These are phyloP conservation scores for Colletotrichum endophyticum DNA, from an alignment of 2,329 filamentous ascomycete genomes.

Conservation along the genomic window DNA sequence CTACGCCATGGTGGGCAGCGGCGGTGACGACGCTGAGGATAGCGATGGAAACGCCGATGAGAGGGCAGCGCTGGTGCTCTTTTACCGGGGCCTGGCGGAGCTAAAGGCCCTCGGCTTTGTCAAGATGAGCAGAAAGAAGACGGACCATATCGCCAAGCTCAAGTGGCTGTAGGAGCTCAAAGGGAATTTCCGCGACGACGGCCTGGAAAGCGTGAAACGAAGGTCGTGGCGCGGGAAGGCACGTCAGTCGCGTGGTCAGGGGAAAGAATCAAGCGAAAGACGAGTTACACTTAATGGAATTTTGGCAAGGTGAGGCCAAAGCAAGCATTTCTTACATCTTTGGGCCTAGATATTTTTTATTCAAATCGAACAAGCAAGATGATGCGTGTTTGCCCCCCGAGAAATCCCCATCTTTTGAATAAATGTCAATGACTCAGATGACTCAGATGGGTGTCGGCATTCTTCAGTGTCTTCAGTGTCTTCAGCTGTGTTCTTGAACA, in stretches of 20 bases:
- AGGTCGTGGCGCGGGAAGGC: neutral
- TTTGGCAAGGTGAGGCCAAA: neutral
- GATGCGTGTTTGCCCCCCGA: neutral
- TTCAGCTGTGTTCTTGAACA: neutral
- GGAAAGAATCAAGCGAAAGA: neutral
- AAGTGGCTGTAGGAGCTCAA: constrained; percentile 66
- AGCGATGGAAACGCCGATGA: constrained; percentile 52
- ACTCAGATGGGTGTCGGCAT: neutral
- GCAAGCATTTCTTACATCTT: neutral
- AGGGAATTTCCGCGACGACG: neutral
- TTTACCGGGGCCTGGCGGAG: constrained; percentile 87
- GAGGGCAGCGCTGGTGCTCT: constrained; percentile 70
- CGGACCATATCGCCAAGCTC: constrained; percentile 90
- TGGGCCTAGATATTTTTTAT: neutral
- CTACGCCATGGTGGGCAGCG: constrained; percentile 62
- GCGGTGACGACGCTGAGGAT: constrained; percentile 37
- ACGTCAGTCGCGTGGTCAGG: neutral
- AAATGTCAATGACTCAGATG: neutral
- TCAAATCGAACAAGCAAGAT: neutral
- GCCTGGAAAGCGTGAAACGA: neutral
- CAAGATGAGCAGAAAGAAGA: constrained; percentile 88
- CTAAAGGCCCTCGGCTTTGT: constrained; percentile 85
- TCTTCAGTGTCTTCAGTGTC: neutral
- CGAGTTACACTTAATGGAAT: neutral
- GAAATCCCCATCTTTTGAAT: neutral